phyloP scores from a whole-genome alignment of 2,329 filamentous ascomycete species.

The Cercospora sesami region DNA sequence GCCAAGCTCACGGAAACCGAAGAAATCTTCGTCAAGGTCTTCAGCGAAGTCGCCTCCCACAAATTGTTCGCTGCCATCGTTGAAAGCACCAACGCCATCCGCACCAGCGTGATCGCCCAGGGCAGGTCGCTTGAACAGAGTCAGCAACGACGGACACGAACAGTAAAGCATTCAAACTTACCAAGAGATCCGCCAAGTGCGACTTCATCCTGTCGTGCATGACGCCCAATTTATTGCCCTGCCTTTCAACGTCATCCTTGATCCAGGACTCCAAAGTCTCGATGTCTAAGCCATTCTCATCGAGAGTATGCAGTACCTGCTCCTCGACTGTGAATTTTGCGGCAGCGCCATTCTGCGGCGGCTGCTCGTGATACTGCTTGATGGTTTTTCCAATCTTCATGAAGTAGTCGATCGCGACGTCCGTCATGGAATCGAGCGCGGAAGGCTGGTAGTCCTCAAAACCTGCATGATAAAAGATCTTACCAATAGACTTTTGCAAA shows the following conservation, averaged over 20 bases:
- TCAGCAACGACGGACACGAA: slow-evolving; percentile 19
- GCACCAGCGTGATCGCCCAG: slow-evolving; percentile 71
- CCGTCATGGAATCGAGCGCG: slow-evolving; percentile 84
- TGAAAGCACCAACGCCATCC: slow-evolving; percentile 88
- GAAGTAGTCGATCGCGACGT: slow-evolving; percentile 87
- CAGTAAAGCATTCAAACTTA: slow-evolving; percentile 34
- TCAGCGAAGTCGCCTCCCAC: slow-evolving; percentile 96
- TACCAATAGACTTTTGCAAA: slow-evolving; percentile 85
- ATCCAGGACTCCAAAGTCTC: slow-evolving; percentile 81
- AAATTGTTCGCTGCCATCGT: slow-evolving; percentile 96
- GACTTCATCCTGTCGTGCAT: slow-evolving; percentile 95
- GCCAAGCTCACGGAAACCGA: slow-evolving; percentile 93
- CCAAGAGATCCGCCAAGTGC: slow-evolving; percentile 85
- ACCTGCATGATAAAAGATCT: slow-evolving; percentile 92
- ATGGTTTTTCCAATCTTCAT: slow-evolving; percentile 77
- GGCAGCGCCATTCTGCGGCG: slow-evolving; percentile 55
- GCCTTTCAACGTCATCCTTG: slow-evolving; percentile 87
- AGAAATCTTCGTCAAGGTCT: slow-evolving; percentile 97
- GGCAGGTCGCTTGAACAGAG: slow-evolving; percentile 64
- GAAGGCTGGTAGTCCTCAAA: slow-evolving; percentile 98
- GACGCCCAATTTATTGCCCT: slow-evolving; percentile 72
- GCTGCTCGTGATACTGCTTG: slow-evolving; percentile 78
- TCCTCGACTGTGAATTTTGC: slow-evolving; percentile 79
- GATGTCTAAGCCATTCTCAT: slow-evolving; percentile 80
- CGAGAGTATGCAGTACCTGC: slow-evolving; percentile 79